Conservation (phyloP, 2,329 filamentous ascomycete genomes). For the Fusarium tupiense region DNA sequence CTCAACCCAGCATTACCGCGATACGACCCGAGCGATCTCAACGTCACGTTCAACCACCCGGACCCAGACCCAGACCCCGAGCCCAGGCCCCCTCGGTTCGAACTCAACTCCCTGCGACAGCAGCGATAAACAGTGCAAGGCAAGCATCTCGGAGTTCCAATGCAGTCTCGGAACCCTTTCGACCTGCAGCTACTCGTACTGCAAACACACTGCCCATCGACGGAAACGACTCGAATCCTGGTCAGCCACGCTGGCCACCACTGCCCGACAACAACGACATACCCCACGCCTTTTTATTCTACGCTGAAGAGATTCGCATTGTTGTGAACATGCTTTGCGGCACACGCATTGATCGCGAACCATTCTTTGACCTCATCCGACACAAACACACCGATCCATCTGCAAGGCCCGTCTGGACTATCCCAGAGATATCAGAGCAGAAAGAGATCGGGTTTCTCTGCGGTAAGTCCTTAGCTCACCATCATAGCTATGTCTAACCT, state of each 20-base stretch:
- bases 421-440: background rate
- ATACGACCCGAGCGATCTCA: background rate
- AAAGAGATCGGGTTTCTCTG: background rate
- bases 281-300: background rate
- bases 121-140: background rate
- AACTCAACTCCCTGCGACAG: background rate
- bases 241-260: background rate
- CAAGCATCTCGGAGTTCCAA: background rate
- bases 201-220: background rate
- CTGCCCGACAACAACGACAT: background rate
- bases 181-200: background rate
- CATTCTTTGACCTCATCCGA: background rate
- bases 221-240: background rate
- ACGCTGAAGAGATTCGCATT: background rate
- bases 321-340: background rate
- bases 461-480: background rate
- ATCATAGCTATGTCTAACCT: background rate
- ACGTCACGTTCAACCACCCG: background rate
- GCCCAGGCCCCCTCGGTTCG: background rate
- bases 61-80: too few relatives aligned
- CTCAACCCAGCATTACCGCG: background rate
- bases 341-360: background rate
- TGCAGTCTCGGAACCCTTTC: background rate
- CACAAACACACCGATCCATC: background rate
- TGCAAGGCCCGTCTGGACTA: background rate